phyloP scores from a whole-genome alignment of 1,284 basidiomycete genomes.

The Pterulicium gracile region DNA sequence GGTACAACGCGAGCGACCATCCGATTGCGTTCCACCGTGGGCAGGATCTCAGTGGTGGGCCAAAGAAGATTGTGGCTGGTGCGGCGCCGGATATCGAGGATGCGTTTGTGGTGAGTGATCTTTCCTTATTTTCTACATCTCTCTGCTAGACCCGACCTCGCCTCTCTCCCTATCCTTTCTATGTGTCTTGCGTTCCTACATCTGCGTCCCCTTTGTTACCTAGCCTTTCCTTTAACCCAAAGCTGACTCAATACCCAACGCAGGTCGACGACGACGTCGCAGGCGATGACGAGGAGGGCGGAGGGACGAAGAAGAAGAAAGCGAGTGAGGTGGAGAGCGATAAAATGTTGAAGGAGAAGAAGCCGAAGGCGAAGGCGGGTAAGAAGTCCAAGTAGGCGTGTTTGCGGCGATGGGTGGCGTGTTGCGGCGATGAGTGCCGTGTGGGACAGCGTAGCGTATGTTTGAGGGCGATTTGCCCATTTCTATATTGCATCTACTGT shows the following conservation, averaged over 20 bases:
- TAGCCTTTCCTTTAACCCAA: too few relatives aligned
- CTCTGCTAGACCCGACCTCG: conserved; percentile 38
- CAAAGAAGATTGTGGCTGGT: conserved; percentile 66
- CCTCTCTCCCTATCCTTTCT: too few relatives aligned
- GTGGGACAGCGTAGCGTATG: too few relatives aligned
- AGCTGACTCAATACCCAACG: too few relatives aligned
- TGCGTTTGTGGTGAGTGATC: conserved; percentile 47
- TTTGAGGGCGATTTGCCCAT: too few relatives aligned
- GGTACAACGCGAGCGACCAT: conserved; percentile 81
- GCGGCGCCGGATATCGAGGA: conserved; percentile 85
- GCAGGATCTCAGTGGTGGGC: conserved; percentile 61
- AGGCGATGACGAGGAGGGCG: conserved; percentile 24
- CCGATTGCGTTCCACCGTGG: conserved; percentile 89
- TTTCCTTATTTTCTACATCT: conserved; percentile 19
- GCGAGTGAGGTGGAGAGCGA: conserved; percentile 12
- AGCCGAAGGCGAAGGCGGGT: neutral
- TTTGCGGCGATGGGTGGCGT: too few relatives aligned
- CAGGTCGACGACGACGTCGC: conserved; percentile 27
- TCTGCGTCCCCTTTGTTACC: too few relatives aligned
- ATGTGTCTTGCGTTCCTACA: too few relatives aligned
- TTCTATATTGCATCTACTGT: too few relatives aligned
- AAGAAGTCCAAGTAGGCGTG: neutral
- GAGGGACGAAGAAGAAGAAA: conserved; percentile 35
- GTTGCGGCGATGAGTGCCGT: too few relatives aligned
- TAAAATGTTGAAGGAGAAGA: conserved; percentile 9